Evolutionary conservation across 129 eudicot genomes (phyloP).

Genomic region (Escallonia rubra): DNA sequence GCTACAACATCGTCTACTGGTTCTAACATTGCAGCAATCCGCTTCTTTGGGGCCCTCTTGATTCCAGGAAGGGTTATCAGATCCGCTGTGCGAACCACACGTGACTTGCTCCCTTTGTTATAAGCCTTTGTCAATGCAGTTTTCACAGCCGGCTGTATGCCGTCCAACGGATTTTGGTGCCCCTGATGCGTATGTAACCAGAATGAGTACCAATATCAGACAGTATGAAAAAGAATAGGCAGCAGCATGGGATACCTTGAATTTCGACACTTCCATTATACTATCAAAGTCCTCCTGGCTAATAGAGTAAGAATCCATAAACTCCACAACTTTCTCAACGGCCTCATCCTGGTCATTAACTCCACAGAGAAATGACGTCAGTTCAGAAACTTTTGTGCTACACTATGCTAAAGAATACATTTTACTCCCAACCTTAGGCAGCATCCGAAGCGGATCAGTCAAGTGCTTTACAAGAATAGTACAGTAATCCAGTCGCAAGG

Average conservation of each 20-base stretch:
- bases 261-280: conserved; percentile 63
- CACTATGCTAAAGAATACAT: not conserved
- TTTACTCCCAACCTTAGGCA: conserved; percentile 56
- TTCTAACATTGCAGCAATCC: conserved; percentile 88
- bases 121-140: conserved; percentile 89
- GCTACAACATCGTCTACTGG: conserved; percentile 51
- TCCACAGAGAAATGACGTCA: not conserved
- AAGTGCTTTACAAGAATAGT: conserved; percentile 69
- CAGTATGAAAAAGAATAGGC: not conserved
- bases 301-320: conserved; percentile 90
- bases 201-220: not conserved
- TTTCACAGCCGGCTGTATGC: conserved; percentile 79
- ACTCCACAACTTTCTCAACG: conserved; percentile 88
- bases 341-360: conserved; percentile 72
- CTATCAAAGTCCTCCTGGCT: conserved; percentile 90
- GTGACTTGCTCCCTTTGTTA: conserved; percentile 87
- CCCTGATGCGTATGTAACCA: conserved; percentile 38
- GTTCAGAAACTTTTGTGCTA: not conserved
- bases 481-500: conserved; percentile 72
- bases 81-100: conserved; percentile 81
- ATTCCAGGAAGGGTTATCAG: conserved; percentile 87
- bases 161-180: conserved; percentile 67
- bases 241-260: conserved; percentile 43
- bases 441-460: conserved; percentile 69
- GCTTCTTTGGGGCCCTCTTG: conserved; percentile 88